Percentiles rank a stretch among this genome's conserved stretches.
Evolutionary conservation across 495 filamentous ascomycete species (phyloP).

Genomic region (Oleoguttula mirabilis): DNA sequence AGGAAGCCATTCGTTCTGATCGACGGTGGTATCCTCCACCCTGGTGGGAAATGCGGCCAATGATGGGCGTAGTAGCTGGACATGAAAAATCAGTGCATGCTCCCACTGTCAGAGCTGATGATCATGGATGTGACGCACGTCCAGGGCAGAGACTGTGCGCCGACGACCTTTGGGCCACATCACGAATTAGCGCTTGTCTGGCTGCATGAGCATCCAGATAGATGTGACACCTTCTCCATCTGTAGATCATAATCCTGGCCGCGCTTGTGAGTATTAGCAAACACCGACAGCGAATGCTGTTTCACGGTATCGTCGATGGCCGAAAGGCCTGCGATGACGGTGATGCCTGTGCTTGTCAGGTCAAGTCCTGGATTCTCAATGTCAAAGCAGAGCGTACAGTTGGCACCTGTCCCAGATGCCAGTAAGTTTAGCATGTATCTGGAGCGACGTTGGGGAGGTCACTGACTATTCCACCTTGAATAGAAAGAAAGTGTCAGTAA

Average conservation of each 20-base stretch:
- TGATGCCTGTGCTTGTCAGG: slow-evolving; percentile 17
- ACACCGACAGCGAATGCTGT: slow-evolving; percentile 9
- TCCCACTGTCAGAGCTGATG: too few relatives aligned
- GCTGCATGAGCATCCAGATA: too few relatives aligned
- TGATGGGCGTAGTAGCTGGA: slow-evolving; percentile 8
- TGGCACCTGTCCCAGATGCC: slow-evolving; percentile 20
- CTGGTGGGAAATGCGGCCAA: slow-evolving; percentile 7
- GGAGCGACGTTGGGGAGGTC: too few relatives aligned
- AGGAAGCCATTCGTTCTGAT: slow-evolving; percentile 13
- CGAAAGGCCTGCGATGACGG: slow-evolving; percentile 19
- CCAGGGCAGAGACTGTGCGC: slow-evolving; percentile 3
- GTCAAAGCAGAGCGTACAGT: slow-evolving; percentile 5
- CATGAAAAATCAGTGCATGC: too few relatives aligned
- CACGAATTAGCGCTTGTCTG: neutral
- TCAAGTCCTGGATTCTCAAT: too few relatives aligned
- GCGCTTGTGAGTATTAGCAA: slow-evolving; percentile 9
- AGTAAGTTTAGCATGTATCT: neutral
- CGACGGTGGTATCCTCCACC: neutral
- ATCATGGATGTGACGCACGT: too few relatives aligned
- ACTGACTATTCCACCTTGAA: too few relatives aligned
- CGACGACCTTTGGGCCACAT: slow-evolving; percentile 1
- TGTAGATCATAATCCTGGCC: slow-evolving; percentile 17
- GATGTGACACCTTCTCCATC: slow-evolving; percentile 7
- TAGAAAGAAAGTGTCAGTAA: too few relatives aligned
- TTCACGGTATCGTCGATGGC: slow-evolving; percentile 12